Evolutionary conservation across 257 asterid genomes (phyloP).

Genomic region (Nicotiana knightiana): DNA sequence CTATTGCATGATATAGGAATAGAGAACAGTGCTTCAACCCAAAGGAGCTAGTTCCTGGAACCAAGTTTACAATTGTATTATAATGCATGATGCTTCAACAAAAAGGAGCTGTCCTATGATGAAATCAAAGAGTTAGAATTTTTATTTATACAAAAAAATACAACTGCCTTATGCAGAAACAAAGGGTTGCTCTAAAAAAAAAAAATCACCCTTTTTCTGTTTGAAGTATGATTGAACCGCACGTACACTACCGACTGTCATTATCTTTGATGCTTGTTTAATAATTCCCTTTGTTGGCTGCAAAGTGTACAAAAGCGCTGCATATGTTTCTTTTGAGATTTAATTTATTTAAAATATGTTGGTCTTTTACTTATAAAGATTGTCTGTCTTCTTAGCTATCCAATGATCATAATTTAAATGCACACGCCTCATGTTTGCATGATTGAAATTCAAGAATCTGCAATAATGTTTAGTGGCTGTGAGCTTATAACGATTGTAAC

Average conservation of each 20-base stretch:
- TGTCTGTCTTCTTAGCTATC: conserved; percentile 41
- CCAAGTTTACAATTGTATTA: neutral
- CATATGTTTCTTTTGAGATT: conserved; percentile 26
- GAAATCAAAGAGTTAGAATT: neutral
- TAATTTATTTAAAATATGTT: conserved; percentile 21
- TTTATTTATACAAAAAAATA: neutral
- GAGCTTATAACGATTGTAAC: neutral
- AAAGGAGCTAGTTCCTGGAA: neutral
- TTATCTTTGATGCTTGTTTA: conserved; percentile 24
- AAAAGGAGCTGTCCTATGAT: conserved; percentile 3
- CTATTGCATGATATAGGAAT: neutral
- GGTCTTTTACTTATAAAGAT: conserved; percentile 41
- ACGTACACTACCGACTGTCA: conserved; percentile 32
- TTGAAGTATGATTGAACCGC: conserved; percentile 18
- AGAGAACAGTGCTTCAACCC: neutral
- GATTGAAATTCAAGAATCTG: conserved; percentile 37
- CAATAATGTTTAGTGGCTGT: neutral
- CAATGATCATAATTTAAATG: conserved; percentile 12
- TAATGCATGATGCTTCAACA: neutral
- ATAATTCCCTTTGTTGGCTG: conserved; percentile 21
- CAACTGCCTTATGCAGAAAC: conserved; percentile 32
- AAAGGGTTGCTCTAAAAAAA: conserved; percentile 27
- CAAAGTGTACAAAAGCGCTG: conserved; percentile 20
- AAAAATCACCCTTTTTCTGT: conserved; percentile 9
- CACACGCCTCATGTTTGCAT: conserved; percentile 50